phyloP scores from a whole-genome alignment of 108 stramenopile genomes.

The Asterionellopsis glacialis region DNA sequence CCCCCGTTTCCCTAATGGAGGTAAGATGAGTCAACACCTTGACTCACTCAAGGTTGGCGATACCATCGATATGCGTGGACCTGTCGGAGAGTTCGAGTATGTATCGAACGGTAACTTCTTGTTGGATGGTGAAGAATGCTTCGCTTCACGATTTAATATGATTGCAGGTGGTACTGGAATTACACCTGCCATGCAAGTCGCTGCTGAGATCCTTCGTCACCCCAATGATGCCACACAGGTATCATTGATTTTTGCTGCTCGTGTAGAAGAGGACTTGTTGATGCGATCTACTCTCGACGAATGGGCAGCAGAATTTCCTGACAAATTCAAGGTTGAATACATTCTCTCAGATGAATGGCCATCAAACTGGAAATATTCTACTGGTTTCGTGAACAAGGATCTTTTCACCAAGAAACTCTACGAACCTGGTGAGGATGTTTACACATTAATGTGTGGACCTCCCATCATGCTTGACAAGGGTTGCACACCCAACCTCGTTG shows the following conservation, averaged over 20 bases:
- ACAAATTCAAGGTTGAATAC: constrained; percentile 92
- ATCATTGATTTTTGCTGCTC: constrained; percentile 89
- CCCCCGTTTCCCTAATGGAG: constrained; percentile 90
- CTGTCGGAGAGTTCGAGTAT: constrained; percentile 94
- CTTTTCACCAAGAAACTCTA: constrained; percentile 76
- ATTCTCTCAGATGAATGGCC: constrained; percentile 78
- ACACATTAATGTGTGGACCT: constrained; percentile 96
- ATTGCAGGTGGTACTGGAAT: constrained; percentile 98
- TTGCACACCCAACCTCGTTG: constrained; percentile 70
- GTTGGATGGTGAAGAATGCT: constrained; percentile 60
- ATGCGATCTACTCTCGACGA: constrained; percentile 87
- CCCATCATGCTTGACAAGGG: constrained; percentile 95
- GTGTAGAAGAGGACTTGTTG: constrained; percentile 93
- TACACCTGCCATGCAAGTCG: constrained; percentile 93
- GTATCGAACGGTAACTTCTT: constrained; percentile 82
- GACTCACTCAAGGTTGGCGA: constrained; percentile 86
- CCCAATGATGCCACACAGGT: constrained; percentile 81
- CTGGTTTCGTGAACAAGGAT: constrained; percentile 85
- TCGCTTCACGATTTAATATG: constrained; percentile 83
- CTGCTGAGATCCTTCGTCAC: constrained; percentile 83
- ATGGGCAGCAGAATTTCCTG: constrained; percentile 72
- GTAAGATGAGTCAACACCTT: constrained; percentile 93
- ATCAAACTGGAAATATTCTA: constrained; percentile 73
- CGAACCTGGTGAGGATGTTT: constrained; percentile 52
- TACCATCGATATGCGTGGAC: constrained; percentile 84